These are phyloP conservation scores for Wickerhamomyces pijperi DNA, from an alignment of 805 yeast species.

Conservation along the genomic window DNA sequence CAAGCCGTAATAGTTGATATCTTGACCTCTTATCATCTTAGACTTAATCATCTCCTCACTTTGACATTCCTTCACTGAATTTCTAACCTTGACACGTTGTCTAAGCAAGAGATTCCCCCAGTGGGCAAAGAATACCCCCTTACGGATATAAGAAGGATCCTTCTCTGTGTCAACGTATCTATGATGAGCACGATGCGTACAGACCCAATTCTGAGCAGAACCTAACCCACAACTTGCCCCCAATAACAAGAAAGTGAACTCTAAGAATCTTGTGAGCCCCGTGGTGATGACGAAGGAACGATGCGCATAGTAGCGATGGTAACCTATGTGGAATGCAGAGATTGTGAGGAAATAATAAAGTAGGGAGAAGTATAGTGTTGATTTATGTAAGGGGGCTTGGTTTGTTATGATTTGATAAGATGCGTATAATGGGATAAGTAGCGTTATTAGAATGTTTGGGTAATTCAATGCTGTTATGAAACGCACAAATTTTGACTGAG, in stretches of 20 bases:
- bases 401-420: neutral
- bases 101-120: conserved; percentile 77
- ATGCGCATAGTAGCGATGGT: conserved; percentile 71
- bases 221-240: conserved; percentile 74
- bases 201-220: conserved; percentile 67
- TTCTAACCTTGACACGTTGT: conserved; percentile 45
- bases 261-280: conserved; percentile 21
- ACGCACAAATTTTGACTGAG: neutral
- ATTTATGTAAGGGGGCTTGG: conserved; percentile 28
- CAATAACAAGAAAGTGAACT: conserved; percentile 39
- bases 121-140: conserved; percentile 76
- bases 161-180: conserved; percentile 77
- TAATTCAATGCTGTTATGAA: neutral
- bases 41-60: conserved; percentile 56
- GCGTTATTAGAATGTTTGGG: neutral
- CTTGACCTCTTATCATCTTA: conserved; percentile 29
- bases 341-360: conserved; percentile 50
- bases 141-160: conserved; percentile 79
- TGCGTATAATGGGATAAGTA: neutral
- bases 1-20: conserved; percentile 31
- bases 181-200: conserved; percentile 84
- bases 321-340: conserved; percentile 71
- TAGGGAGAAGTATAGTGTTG: conserved; percentile 44
- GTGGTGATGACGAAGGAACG: conserved; percentile 37
- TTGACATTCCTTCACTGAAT: conserved; percentile 19